Base-by-base conservation (phyloP, 2,329 filamentous ascomycete genomes). In the Scedosporium apiospermum region DNA sequence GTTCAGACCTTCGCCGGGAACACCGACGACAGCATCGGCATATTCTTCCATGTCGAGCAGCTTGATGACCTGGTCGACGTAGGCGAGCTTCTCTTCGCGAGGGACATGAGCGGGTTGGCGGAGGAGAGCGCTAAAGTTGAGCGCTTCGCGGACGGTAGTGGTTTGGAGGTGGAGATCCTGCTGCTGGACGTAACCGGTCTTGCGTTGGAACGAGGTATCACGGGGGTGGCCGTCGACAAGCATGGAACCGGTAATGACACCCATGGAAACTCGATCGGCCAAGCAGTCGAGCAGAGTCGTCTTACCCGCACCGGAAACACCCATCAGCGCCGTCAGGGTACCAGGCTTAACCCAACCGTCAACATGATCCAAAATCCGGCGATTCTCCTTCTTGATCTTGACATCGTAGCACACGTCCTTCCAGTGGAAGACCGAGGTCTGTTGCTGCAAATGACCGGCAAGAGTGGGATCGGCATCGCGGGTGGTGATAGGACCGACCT, bases 301-400 rank as follows among this genome's bases (percentile, higher is more conserved):
- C 75, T 97, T 97, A 64, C 93, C 93, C n/a, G 93, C 93, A 67
- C 93, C 92, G 38, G 89, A 92, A 6, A 93, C 90, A 76, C 91
- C 90, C 92, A 96, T 96, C 3, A 96, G 80, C 46, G 91, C 92
- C 12, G 92, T 96, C 62, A 96, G 74, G 16, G 91, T 96, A 64
- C 93, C 93, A 3, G 93, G 93, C 75, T 96, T 95, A 64, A 97
- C 91, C 90, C 91, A 97, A 42, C 93, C 93, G 70, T 96, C 89
- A 12, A 96, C 90, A 65, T 95, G 80, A 68, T 96, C 88, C 64
- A 97, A 78, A 69, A 97, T 89, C 53, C 88, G 85, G 16, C 91
- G 84, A 1, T 81, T 77, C 68, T 93, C 85, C 14, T 80, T 80
- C 78, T 96, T 96, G 76, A 96, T 92, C 73, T 90, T 88, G 72